A percentile compares a stretch with the other conserved stretches of the same genome.
phyloP scores from a whole-genome alignment of 2,329 filamentous ascomycete genomes.

The Aureobasidium leucospermi region DNA sequence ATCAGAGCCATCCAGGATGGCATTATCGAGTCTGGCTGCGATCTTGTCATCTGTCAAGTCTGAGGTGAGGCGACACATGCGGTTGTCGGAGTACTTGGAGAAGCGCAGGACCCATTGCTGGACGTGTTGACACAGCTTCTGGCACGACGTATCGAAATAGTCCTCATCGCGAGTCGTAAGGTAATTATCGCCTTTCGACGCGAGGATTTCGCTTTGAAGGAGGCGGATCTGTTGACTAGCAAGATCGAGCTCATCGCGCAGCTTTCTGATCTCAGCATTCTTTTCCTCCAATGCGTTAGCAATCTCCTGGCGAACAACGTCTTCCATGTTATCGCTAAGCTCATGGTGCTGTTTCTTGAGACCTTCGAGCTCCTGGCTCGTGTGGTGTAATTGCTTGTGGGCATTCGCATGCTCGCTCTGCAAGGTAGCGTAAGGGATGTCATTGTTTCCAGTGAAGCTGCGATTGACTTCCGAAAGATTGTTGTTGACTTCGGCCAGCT shows the following conservation, averaged over 20 bases:
- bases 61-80: conserved; percentile 71
- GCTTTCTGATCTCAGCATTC: conserved; percentile 70
- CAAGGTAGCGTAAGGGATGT: conserved; percentile 60
- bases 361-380: conserved; percentile 62
- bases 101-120: conserved; percentile 98
- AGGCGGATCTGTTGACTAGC: conserved; percentile 56
- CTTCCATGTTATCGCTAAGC: conserved; percentile 56
- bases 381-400: conserved; percentile 48
- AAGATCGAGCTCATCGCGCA: conserved; percentile 70
- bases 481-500: conserved; percentile 76
- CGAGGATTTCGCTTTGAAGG: conserved; percentile 53
- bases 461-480: conserved; percentile 70
- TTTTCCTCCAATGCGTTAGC: conserved; percentile 65
- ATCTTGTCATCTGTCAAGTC: conserved; percentile 90
- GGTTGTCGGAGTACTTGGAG: conserved; percentile 93
- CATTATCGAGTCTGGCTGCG: conserved; percentile 88
- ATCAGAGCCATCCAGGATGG: conserved; percentile 87
- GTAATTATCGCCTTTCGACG: conserved; percentile 58
- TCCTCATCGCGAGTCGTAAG: conserved; percentile 79
- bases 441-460: conserved; percentile 68
- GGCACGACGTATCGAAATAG: conserved; percentile 89
- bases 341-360: conserved; percentile 57
- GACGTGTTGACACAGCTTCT: conserved; percentile 89
- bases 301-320: conserved; percentile 54
- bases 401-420: conserved; percentile 56